These are phyloP conservation scores for Neonectria coccinea DNA, from an alignment of 2,329 filamentous ascomycete species.

Conservation along the genomic window DNA sequence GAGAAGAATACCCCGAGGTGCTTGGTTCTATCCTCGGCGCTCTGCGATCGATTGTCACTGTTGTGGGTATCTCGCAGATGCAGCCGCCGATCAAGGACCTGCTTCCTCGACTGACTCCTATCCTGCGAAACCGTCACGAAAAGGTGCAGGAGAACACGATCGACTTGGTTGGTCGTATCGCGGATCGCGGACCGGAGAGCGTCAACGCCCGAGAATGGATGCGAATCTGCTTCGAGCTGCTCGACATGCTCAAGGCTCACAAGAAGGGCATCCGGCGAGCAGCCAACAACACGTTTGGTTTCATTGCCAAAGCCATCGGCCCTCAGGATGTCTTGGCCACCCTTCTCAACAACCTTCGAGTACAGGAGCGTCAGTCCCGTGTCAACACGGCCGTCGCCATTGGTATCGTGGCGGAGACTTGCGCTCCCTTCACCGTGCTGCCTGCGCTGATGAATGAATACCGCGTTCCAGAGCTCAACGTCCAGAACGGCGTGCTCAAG, in stretches of 20 bases:
- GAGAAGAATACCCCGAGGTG: conserved; percentile 98
- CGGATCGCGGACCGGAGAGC: conserved; percentile 94
- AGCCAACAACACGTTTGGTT: conserved; percentile 99
- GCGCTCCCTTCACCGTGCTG: conserved; percentile 97
- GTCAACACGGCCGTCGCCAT: conserved; percentile 99
- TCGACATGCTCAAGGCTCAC: conserved; percentile 99
- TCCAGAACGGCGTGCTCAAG: conserved; percentile 98
- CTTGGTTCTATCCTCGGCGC: conserved; percentile 96
- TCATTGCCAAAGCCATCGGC: conserved; percentile 98
- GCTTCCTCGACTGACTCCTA: conserved; percentile 94
- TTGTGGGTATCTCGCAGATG: conserved; percentile 98
- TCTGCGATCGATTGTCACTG: conserved; percentile 94
- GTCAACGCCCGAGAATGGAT: conserved; percentile 99
- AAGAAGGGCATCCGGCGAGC: conserved; percentile 99
- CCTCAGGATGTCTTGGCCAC: conserved; percentile 97
- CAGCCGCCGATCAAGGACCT: conserved; percentile 97
- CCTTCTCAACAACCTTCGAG: conserved; percentile 93
- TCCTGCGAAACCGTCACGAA: conserved; percentile 96
- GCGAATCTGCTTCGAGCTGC: conserved; percentile 98
- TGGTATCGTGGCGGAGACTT: conserved; percentile 98
- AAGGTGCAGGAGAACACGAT: conserved; percentile 99
- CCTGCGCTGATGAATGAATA: conserved; percentile 99
- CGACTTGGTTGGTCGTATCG: conserved; percentile 96
- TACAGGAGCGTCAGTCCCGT: conserved; percentile 97
- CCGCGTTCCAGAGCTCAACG: conserved; percentile 96